Conservation (phyloP, 2,329 filamentous ascomycete species). For the Colletotrichum orbiculare region DNA sequence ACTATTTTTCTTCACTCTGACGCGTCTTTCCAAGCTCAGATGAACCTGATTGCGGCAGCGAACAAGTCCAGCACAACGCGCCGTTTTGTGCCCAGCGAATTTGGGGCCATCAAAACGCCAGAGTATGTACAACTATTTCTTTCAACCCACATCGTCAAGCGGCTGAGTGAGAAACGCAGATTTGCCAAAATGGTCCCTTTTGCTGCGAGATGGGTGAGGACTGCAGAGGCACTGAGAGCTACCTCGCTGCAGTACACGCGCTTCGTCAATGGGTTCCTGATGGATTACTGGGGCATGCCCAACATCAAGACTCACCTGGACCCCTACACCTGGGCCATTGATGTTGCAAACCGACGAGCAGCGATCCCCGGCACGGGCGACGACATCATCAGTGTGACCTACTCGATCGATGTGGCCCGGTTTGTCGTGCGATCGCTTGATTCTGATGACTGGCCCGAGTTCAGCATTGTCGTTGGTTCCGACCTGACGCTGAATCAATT, state of each 20-base stretch:
- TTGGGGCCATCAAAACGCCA: slow-evolving; percentile 11
- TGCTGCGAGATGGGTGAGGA: slow-evolving; percentile 1
- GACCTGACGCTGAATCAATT: no score
- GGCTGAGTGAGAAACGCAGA: background rate
- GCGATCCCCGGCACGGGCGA: slow-evolving; percentile 24
- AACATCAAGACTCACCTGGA: slow-evolving; percentile 35
- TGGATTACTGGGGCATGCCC: slow-evolving; percentile 44
- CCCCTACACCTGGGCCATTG: background rate
- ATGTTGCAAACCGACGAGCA: slow-evolving; percentile 6
- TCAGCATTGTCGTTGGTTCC: no score
- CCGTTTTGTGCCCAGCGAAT: slow-evolving; percentile 57
- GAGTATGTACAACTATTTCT: background rate
- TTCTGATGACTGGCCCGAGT: no score
- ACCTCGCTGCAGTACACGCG: slow-evolving; percentile 33
- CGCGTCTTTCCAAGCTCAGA: slow-evolving; percentile 42
- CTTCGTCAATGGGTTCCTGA: slow-evolving; percentile 40
- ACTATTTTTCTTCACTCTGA: slow-evolving; percentile 45
- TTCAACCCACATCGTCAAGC: no score
- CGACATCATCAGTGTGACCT: slow-evolving; percentile 17
- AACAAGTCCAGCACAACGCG: slow-evolving; percentile 49
- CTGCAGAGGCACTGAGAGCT: background rate
- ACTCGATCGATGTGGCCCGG: slow-evolving; percentile 22
- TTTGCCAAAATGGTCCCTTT: background rate
- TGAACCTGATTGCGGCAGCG: slow-evolving; percentile 56
- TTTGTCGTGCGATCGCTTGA: slow-evolving; percentile 46